Percentiles rank a stretch among this genome's conserved stretches.
These are phyloP conservation scores for Fomitiporia mediterranea DNA, from an alignment of 1,284 basidiomycete species.

Conservation along the genomic window DNA sequence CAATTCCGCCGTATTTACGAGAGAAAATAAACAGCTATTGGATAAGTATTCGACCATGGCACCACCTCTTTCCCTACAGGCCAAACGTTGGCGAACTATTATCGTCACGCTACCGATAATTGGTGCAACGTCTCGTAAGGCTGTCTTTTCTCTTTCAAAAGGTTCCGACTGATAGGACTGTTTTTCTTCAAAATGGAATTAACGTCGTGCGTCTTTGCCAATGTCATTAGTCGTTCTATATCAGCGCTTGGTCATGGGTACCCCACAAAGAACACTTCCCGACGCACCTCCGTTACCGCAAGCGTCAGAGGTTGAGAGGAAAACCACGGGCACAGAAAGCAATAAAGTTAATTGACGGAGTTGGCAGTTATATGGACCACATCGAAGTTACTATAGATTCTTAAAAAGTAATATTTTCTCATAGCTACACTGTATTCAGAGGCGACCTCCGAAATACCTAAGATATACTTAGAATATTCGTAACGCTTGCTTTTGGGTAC, in stretches of 20 bases:
- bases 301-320: not conserved
- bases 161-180: constrained; percentile 1
- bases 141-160: constrained; percentile 26
- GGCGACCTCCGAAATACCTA: too few relatives aligned
- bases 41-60: too few relatives aligned
- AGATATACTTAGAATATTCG: too few relatives aligned
- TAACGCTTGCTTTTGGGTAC: too few relatives aligned
- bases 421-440: too few relatives aligned
- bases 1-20: too few relatives aligned
- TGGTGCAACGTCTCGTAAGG: constrained; percentile 49
- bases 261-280: constrained; percentile 42
- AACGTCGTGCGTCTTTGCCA: constrained; percentile 16
- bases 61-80: constrained; percentile 30
- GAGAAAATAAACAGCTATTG: too few relatives aligned
- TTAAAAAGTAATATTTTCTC: too few relatives aligned
- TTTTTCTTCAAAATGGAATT: constrained; percentile 5
- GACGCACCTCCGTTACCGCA: not conserved
- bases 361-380: too few relatives aligned
- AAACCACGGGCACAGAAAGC: not conserved
- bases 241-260: constrained; percentile 57
- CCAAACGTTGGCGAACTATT: constrained; percentile 51
- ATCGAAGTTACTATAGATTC: too few relatives aligned
- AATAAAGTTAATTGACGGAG: too few relatives aligned
- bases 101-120: constrained; percentile 60
- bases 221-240: constrained; percentile 54